These are phyloP conservation scores for Podila verticillata DNA, from an alignment of 192 early-diverging fungal species.

Conservation along the genomic window DNA sequence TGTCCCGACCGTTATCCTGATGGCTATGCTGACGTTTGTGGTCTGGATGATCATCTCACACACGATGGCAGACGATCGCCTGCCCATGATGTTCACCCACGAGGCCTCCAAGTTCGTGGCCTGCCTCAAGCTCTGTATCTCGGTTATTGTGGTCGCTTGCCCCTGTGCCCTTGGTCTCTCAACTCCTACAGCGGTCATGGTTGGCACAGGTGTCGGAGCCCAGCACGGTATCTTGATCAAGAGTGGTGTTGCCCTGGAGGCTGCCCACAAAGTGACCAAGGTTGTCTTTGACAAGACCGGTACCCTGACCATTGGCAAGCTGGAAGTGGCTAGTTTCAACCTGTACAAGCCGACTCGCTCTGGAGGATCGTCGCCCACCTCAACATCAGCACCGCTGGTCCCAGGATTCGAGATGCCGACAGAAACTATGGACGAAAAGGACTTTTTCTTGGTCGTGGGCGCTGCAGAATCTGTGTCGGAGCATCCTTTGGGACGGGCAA, in stretches of 20 bases:
- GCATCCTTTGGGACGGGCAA: constrained; percentile 86
- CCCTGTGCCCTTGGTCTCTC: constrained; percentile 76
- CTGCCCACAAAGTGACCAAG: constrained; percentile 56
- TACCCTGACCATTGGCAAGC: constrained; percentile 72
- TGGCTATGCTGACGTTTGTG: constrained; percentile 60
- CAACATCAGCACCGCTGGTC: background rate
- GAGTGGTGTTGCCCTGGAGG: constrained; percentile 79
- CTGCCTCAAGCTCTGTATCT: constrained; percentile 60
- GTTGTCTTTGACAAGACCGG: constrained; percentile 87
- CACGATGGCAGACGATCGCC: background rate
- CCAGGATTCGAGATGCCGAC: too few relatives aligned
- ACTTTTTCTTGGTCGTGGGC: constrained; percentile 72
- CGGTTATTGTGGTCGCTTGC: constrained; percentile 73
- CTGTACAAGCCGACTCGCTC: background rate
- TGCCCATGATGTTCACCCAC: constrained; percentile 32
- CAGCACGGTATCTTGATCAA: constrained; percentile 68
- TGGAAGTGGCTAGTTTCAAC: constrained; percentile 44
- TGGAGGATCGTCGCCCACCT: background rate
- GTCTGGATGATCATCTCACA: constrained; percentile 53
- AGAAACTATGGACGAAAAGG: constrained; percentile 54
- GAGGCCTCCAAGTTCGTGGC: constrained; percentile 49
- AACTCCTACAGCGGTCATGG: constrained; percentile 73
- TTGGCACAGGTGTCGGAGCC: constrained; percentile 72
- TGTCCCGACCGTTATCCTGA: constrained; percentile 62
- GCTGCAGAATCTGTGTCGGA: constrained; percentile 86